phyloP scores from a whole-genome alignment of 768 basidiomycete species.

The Suillus alpinus region DNA sequence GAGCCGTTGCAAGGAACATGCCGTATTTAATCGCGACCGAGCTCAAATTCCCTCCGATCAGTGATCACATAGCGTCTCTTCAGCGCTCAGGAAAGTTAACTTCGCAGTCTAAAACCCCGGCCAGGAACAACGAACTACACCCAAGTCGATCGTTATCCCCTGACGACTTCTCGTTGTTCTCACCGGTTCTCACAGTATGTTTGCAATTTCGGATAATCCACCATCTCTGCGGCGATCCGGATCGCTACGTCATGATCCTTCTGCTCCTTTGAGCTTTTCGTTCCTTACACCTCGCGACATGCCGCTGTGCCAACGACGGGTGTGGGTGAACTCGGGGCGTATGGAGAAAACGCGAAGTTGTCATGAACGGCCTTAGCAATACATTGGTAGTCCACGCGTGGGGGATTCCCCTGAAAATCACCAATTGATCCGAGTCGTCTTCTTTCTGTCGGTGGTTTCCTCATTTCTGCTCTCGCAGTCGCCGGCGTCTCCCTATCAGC shows the following conservation, averaged over 20 bases:
- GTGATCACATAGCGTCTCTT: background rate
- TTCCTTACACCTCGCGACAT: background rate
- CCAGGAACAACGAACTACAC: background rate
- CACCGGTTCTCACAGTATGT: background rate
- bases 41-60: background rate
- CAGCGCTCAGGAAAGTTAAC: background rate
- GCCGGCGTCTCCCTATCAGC: background rate
- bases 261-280: background rate
- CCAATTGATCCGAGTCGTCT: background rate
- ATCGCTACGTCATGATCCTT: background rate
- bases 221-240: background rate
- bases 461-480: background rate
- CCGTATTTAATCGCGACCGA: background rate
- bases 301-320: background rate
- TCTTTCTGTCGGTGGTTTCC: background rate
- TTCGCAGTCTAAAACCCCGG: background rate
- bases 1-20: background rate
- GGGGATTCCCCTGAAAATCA: background rate
- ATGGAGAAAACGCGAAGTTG: background rate
- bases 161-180: background rate
- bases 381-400: background rate
- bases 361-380: background rate
- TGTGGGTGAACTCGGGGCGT: background rate
- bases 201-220: background rate
- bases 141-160: background rate